Percentiles rank a stretch among this genome's conserved stretches.
phyloP scores from a whole-genome alignment of 169 alveolate genomes.

The Babesia caballi region DNA sequence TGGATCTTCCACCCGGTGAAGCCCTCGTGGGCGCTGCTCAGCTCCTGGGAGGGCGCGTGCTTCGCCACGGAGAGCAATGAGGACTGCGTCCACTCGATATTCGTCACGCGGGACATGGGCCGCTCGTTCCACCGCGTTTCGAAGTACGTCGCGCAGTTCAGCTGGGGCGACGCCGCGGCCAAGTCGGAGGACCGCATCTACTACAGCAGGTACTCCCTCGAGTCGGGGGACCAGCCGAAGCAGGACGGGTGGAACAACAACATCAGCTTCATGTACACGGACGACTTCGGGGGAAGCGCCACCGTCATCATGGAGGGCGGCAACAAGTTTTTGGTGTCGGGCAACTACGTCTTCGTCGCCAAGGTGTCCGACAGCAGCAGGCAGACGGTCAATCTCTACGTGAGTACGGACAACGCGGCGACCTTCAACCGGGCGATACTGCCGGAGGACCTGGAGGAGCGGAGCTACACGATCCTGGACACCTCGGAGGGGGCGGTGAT shows the following conservation, averaged over 20 bases:
- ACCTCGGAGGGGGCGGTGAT: slow-evolving; percentile 95
- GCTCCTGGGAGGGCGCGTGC: slow-evolving; percentile 86
- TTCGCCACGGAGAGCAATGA: slow-evolving; percentile 63
- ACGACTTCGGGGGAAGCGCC: slow-evolving; percentile 84
- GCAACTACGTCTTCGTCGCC: slow-evolving; percentile 93
- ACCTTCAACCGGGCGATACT: slow-evolving; percentile 85
- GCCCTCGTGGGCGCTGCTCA: slow-evolving; percentile 81
- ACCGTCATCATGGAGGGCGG: slow-evolving; percentile 86
- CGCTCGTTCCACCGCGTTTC: slow-evolving; percentile 75
- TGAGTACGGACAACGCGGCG: slow-evolving; percentile 84
- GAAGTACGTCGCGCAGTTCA: slow-evolving; percentile 87
- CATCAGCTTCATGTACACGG: slow-evolving; percentile 85
- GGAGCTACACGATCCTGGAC: slow-evolving; percentile 92
- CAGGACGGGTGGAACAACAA: slow-evolving; percentile 89
- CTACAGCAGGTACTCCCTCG: slow-evolving; percentile 70
- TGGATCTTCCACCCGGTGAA: slow-evolving; percentile 81
- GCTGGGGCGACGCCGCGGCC: slow-evolving; percentile 86
- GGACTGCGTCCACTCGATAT: slow-evolving; percentile 86
- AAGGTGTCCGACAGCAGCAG: slow-evolving; percentile 75
- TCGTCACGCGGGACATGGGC: slow-evolving; percentile 85
- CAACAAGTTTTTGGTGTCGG: slow-evolving; percentile 89
- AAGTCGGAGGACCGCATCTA: slow-evolving; percentile 69
- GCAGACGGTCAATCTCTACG: slow-evolving; percentile 90
- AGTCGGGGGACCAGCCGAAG: slow-evolving; percentile 84
- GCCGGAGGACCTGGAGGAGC: slow-evolving; percentile 90